Conservation (phyloP, 176 grass and related monocot genomes). For the Musa beccarii region DNA sequence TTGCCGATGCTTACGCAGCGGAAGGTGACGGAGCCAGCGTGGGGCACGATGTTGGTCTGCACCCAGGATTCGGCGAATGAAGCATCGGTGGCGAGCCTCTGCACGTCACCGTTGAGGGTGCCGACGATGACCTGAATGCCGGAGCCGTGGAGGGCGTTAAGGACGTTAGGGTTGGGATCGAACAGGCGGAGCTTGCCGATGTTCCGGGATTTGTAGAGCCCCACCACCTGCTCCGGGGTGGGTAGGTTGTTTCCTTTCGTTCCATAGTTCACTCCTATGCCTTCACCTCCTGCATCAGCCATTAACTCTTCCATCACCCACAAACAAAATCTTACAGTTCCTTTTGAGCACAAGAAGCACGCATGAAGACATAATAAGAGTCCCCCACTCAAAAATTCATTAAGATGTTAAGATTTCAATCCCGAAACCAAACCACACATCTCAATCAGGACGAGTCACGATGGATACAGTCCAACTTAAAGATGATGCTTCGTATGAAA, state of each 20-base stretch:
- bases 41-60: constrained; percentile 6
- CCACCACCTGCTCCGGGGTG: background rate
- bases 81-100: background rate
- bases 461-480: too few species aligned
- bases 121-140: constrained; percentile 6
- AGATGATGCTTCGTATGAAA: too few species aligned
- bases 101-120: constrained; percentile 6
- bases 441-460: too few species aligned
- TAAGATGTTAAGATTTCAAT: too few species aligned
- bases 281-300: too few species aligned
- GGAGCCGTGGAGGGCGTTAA: constrained; percentile 7
- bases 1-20: constrained; percentile 14
- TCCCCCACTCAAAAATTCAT: too few species aligned
- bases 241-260: constrained; percentile 24
- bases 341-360: too few species aligned
- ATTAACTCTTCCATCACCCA: too few species aligned
- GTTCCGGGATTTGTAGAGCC: constrained; percentile 11
- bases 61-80: constrained; percentile 7
- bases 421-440: too few species aligned
- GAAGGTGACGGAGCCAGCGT: background rate
- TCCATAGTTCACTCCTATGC: constrained; percentile 21
- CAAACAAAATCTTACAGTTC: too few species aligned
- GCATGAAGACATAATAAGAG: too few species aligned
- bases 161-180: constrained; percentile 8
- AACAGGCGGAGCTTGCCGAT: constrained; percentile 18